These are phyloP conservation scores for Antitrichia curtipendula DNA, from an alignment of 225 moss, liverwort and hornwort genomes.

Conservation along the genomic window DNA sequence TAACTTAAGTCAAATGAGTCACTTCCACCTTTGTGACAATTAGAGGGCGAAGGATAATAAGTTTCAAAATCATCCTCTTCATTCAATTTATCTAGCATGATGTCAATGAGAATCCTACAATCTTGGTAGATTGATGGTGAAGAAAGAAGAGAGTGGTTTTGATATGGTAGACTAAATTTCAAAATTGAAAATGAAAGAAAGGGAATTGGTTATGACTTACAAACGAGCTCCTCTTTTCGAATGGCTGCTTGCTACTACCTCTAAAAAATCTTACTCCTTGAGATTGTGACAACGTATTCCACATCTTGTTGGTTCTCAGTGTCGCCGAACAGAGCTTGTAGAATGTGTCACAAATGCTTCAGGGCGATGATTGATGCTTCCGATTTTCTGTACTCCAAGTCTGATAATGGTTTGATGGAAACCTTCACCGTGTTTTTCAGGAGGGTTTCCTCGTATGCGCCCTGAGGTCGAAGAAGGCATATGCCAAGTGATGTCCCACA, in stretches of 20 bases:
- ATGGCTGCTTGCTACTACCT: background rate
- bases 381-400: background rate
- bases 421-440: background rate
- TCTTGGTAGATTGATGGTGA: background rate
- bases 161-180: background rate
- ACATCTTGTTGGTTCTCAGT: background rate
- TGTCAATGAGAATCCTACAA: background rate
- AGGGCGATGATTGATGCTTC: background rate
- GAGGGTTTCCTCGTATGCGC: slow-evolving; percentile 31
- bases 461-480: slow-evolving; percentile 67
- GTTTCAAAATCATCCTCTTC: background rate
- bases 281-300: background rate
- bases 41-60: background rate
- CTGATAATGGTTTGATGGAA: background rate
- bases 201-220: background rate
- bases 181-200: background rate
- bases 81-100: background rate
- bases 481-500: slow-evolving; percentile 74
- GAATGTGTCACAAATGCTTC: background rate
- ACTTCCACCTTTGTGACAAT: background rate
- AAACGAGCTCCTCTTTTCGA: background rate
- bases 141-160: background rate
- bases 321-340: background rate
- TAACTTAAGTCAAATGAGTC: background rate
- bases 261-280: background rate